phyloP scores from a whole-genome alignment of 2,329 filamentous ascomycete genomes.

The Verticillium dahliae region DNA sequence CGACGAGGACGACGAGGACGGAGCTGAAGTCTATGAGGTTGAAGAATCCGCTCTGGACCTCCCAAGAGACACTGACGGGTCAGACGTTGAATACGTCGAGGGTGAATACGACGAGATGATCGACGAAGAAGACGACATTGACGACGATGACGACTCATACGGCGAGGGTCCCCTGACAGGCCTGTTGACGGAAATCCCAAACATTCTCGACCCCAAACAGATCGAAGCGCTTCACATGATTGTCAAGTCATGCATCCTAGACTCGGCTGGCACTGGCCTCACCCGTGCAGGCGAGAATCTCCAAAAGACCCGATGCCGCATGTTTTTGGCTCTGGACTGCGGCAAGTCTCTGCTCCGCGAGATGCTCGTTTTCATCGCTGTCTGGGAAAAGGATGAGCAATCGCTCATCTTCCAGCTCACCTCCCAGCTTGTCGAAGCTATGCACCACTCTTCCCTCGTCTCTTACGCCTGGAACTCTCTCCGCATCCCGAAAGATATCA shows the following conservation, averaged over 20 bases:
- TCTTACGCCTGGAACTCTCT: constrained; percentile 91
- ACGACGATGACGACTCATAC: constrained; percentile 72
- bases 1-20: constrained; percentile 43
- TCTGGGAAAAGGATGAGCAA: constrained; percentile 91
- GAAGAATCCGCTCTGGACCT: constrained; percentile 9
- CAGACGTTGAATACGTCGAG: constrained; percentile 26
- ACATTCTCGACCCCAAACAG: constrained; percentile 89
- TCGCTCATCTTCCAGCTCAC: constrained; percentile 96
- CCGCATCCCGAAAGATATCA: constrained; percentile 89
- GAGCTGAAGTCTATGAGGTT: constrained; percentile 38
- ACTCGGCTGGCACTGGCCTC: constrained; percentile 65
- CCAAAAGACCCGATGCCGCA: constrained; percentile 83
- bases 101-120: constrained; percentile 50
- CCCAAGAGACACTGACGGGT: constrained; percentile 21
- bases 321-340: constrained; percentile 83
- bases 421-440: constrained; percentile 89
- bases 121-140: constrained; percentile 54
- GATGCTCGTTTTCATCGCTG: constrained; percentile 90
- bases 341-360: constrained; percentile 85
- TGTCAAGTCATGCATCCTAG: constrained; percentile 88
- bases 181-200: constrained; percentile 84
- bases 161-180: constrained; percentile 74
- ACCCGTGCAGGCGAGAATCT: constrained; percentile 70
- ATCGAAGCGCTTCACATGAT: constrained; percentile 97
- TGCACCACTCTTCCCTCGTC: constrained; percentile 81